Percentiles rank a stretch among this genome's conserved stretches.
These are phyloP conservation scores for Leishmania arabica DNA, from an alignment of 208 protist genomes.

Conservation along the genomic window DNA sequence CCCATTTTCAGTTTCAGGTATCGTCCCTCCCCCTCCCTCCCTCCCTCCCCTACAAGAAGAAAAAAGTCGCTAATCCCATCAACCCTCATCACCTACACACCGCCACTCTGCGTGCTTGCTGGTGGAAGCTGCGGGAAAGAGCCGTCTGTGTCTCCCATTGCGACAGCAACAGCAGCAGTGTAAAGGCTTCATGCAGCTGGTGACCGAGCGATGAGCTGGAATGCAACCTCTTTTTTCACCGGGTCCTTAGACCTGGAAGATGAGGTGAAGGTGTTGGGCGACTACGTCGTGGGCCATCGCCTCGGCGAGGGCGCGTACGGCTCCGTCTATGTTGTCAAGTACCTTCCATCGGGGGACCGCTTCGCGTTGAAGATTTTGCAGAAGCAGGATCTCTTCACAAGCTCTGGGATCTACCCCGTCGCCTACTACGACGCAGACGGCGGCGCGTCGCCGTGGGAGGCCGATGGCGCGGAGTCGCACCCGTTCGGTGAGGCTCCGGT, in stretches of 20 bases:
- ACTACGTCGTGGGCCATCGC: constrained; percentile 78
- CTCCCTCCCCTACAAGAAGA: background rate
- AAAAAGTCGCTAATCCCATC: background rate
- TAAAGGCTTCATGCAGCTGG: constrained; percentile 3
- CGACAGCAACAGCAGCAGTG: background rate
- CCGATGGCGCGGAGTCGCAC: background rate
- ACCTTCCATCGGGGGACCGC: constrained; percentile 73
- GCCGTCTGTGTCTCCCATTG: background rate
- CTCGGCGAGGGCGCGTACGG: constrained; percentile 90
- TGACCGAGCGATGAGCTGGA: constrained; percentile 20
- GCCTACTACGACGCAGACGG: background rate
- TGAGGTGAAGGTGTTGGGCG: constrained; percentile 67
- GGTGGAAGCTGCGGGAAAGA: background rate
- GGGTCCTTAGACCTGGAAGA: constrained; percentile 65
- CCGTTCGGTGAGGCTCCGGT: constrained; percentile 9
- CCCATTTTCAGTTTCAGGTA: background rate
- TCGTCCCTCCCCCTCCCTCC: background rate
- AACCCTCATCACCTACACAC: background rate
- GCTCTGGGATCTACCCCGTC: constrained; percentile 11
- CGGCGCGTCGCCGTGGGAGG: background rate
- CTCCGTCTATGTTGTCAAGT: constrained; percentile 85
- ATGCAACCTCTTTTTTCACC: constrained; percentile 65
- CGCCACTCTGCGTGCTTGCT: background rate
- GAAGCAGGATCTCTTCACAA: constrained; percentile 65
- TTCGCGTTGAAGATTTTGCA: constrained; percentile 91